Base-by-base conservation (phyloP, 208 protist species). In the Trypanosoma avium region DNA sequence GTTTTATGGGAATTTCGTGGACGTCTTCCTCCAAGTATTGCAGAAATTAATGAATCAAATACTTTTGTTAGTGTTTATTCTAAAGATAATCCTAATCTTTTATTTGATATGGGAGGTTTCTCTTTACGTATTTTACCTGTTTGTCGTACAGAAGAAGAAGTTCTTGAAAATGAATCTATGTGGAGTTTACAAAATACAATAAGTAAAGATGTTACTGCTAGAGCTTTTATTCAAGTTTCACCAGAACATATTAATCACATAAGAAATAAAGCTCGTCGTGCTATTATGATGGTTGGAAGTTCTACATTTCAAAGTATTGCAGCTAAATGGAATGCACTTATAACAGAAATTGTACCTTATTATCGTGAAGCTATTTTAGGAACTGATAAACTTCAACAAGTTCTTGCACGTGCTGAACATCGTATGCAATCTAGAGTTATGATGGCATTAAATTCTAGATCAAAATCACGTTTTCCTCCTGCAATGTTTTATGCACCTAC, bases 361-460 rank as follows among this genome's bases (percentile, higher is more conserved):
- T 99, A 97, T 85, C 86, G 99, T 67, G 99, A 99, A 85, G 98
- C 99, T 21, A 97, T 99, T 35, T 81, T 99, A 32, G 88, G 98
- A 36, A 98, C 96, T 7, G 89, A 95, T 65, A 97, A 99, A 81
- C 85, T 99, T 61, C 95, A 99, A 32, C 97, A 99, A 55, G 78
- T 99, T 33, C 86, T 99, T 6, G 99, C 99, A 33, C 98, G 98
- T 75, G 99, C 97, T 63, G 99, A 99, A 82, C 99, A 99, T 86
- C 99, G 99, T 74, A 99, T 99, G 85, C 99, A 99, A 90, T 99
- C 98, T 12, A 92, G 99, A 45, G 95, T 99, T 63, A 99, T 99
- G 95, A 99, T 99, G 84, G 98, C 98, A 15, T 84, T 99, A 59
- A 99, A 99, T 83, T 99, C 97, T 5, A 99, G 99, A 84, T 99